Conservation (phyloP, 192 early-diverging fungal genomes). For the Rhizoclosmatium globosum region DNA sequence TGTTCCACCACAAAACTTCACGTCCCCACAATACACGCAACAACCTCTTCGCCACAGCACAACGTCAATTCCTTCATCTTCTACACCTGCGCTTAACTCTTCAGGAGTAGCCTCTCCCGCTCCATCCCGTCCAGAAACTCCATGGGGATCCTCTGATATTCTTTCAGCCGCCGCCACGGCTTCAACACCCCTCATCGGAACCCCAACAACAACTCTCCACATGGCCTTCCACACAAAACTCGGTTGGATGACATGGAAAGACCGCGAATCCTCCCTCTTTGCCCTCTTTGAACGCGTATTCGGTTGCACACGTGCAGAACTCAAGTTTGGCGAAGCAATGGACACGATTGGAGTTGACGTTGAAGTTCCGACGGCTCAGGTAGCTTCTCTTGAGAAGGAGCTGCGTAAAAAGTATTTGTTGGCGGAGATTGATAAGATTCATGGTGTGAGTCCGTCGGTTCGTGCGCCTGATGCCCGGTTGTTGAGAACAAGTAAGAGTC, state of each 20-base stretch:
- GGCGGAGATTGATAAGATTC: conserved; percentile 47
- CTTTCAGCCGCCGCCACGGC: neutral
- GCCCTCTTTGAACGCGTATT: conserved; percentile 59
- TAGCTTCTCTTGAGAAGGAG: conserved; percentile 42
- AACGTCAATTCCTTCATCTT: neutral
- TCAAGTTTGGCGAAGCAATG: conserved; percentile 53
- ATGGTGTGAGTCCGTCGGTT: conserved; percentile 18
- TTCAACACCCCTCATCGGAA: conserved; percentile 23
- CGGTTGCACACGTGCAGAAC: conserved; percentile 50
- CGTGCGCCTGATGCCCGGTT: conserved; percentile 40
- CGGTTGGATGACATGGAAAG: conserved; percentile 64
- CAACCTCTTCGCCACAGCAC: too few relatives aligned
- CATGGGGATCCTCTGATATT: conserved; percentile 18
- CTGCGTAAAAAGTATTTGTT: conserved; percentile 48
- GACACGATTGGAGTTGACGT: conserved; percentile 58
- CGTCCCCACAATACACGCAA: too few relatives aligned
- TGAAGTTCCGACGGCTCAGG: conserved; percentile 56
- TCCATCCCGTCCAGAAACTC: conserved; percentile 29
- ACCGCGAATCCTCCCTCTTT: conserved; percentile 48
- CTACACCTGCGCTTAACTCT: neutral
- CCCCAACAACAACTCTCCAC: conserved; percentile 54
- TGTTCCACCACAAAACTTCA: too few relatives aligned
- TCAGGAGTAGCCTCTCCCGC: neutral
- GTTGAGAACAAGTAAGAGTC: conserved; percentile 43
- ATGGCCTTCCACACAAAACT: conserved; percentile 51